phyloP scores from a whole-genome alignment of 306 rosid species.

The Vicia faba region DNA sequence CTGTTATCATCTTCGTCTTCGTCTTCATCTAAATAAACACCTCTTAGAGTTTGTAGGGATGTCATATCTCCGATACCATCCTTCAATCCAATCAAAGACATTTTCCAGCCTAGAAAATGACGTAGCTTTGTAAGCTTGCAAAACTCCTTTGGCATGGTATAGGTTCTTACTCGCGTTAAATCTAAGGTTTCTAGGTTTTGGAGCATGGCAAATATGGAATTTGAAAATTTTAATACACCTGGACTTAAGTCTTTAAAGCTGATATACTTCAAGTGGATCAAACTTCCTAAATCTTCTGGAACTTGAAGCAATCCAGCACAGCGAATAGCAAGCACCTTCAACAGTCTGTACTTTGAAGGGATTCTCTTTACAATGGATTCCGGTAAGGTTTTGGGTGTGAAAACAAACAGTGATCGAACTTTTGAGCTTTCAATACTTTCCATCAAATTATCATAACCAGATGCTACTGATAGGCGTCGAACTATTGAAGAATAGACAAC shows the following conservation, averaged over 20 bases:
- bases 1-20: background rate
- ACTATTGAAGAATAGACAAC: background rate
- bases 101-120: background rate
- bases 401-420: background rate
- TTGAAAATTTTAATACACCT: background rate
- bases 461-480: slow-evolving; percentile 11
- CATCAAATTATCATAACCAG: background rate
- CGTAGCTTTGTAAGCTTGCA: slow-evolving; percentile 3
- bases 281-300: background rate
- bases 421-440: background rate
- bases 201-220: background rate
- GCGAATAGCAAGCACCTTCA: background rate
- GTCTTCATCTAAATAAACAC: background rate
- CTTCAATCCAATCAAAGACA: slow-evolving; percentile 5
- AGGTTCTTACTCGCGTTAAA: background rate
- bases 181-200: slow-evolving; percentile 1
- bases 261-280: slow-evolving; percentile 14
- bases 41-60: background rate
- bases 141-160: background rate
- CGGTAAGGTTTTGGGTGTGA: background rate
- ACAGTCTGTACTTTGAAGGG: background rate
- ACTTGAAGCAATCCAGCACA: background rate
- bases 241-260: background rate
- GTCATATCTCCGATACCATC: slow-evolving; percentile 7
- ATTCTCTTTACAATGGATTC: background rate